Evolutionary conservation across 2,329 filamentous ascomycete genomes (phyloP).

Genomic region (Thielaviopsis musarum): DNA sequence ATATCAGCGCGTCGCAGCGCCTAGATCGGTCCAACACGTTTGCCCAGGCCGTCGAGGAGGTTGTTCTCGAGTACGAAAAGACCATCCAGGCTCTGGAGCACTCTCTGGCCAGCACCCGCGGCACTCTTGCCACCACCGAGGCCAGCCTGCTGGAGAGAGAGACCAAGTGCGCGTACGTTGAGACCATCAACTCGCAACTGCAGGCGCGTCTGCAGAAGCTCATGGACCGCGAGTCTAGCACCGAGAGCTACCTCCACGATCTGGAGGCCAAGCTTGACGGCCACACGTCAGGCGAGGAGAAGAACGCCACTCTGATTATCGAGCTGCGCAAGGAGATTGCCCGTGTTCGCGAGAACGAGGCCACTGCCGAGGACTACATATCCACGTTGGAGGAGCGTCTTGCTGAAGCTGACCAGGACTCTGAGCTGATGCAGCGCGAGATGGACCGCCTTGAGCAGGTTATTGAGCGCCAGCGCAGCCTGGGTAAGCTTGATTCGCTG

Average conservation of each 20-base stretch:
- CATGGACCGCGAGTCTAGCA: conserved; percentile 77
- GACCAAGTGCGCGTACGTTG: conserved; percentile 80
- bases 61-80: conserved; percentile 95
- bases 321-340: conserved; percentile 86
- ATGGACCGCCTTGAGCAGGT: conserved; percentile 89
- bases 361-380: conserved; percentile 87
- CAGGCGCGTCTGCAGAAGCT: conserved; percentile 84
- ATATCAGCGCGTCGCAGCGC: conserved; percentile 58
- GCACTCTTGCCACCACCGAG: conserved; percentile 69
- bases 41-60: conserved; percentile 85
- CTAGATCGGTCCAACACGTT: conserved; percentile 92
- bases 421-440: conserved; percentile 92
- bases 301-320: conserved; percentile 67
- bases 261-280: conserved; percentile 81
- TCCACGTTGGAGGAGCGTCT: conserved; percentile 89
- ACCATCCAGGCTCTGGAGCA: conserved; percentile 89
- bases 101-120: conserved; percentile 74
- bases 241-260: conserved; percentile 83
- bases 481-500: conserved; percentile 86
- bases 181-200: conserved; percentile 81
- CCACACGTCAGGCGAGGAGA: conserved; percentile 81
- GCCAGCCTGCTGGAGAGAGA: conserved; percentile 81
- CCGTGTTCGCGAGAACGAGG: conserved; percentile 76
- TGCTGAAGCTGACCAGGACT: conserved; percentile 88
- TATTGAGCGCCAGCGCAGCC: conserved; percentile 81